Base-by-base conservation (phyloP, 306 rosid species). In the Lagenaria siceraria region DNA sequence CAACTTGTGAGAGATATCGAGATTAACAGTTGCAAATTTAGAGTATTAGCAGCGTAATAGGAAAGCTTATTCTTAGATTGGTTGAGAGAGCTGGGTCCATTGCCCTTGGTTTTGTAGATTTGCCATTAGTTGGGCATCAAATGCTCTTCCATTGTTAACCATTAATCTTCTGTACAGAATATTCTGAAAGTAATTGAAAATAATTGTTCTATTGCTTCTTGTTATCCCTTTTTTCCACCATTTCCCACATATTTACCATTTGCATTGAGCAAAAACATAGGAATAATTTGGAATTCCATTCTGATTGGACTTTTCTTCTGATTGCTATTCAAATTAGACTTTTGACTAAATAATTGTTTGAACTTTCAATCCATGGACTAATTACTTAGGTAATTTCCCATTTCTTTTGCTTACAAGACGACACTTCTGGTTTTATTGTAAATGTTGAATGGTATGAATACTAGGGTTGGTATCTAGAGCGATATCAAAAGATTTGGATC, bases 131-230 rank as follows among this genome's bases (percentile, higher is more conserved):
- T 48, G 58, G 76, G 56, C 33, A 68, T 68, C 74, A 42, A 69
- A 1, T 40, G 29, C 75, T 69, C 75, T 69, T 69, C 75, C 71
- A 66, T 40, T 49, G 24, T 72, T 48, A 48, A 46, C 76, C 76
- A 72, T 49, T 48, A 29, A 72, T 72, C 76, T 48, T 49, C 76
- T 72, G 76, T 72, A 72, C 43, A 72, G 76, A 48, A 25, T 71
- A 46, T 25, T 46, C 53, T 43, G 38, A 71, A 71, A 71, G 13
- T 72, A 72, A 72, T 49, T 46, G 42, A 72, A 72, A 72, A 7
- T 72, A 72, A 72, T 27, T 53, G 42, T 72, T 66, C 53, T 40
- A n/a, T 14, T 17, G 3, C 76, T 70, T 72, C 42, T 25, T 72
- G 8, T 72, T 24, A 27, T 71, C 59, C 24, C 42, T 49, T 72